These are phyloP conservation scores for Ogataea degrootiae DNA, from an alignment of 805 yeast genomes.

Conservation along the genomic window DNA sequence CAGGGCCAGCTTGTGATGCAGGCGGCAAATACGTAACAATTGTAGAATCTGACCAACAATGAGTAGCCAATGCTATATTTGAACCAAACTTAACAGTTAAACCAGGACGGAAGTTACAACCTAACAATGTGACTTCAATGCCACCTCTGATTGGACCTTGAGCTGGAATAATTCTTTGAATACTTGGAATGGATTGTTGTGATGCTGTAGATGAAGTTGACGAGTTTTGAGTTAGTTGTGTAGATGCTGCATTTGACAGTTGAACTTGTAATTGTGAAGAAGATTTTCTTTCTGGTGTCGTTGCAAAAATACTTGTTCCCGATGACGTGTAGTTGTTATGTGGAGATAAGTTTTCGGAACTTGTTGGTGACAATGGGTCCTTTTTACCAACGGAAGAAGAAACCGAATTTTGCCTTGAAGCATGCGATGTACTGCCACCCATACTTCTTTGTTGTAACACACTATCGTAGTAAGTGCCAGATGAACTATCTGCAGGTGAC, in stretches of 20 bases:
- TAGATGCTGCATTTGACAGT: background rate
- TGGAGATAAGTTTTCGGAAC: conserved; percentile 31
- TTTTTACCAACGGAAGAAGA: conserved; percentile 18
- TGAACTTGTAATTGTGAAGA: conserved; percentile 5
- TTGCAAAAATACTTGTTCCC: conserved; percentile 26
- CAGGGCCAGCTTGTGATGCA: conserved; percentile 84
- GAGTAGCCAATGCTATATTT: conserved; percentile 73
- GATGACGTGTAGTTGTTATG: conserved; percentile 26
- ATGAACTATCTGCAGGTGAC: conserved; percentile 24
- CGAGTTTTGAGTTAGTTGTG: background rate
- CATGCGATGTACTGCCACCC: background rate
- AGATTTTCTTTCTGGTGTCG: conserved; percentile 29
- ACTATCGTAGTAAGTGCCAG: conserved; percentile 22
- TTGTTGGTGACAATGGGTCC: conserved; percentile 28
- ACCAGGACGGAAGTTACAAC: conserved; percentile 81
- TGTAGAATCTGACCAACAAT: conserved; percentile 94
- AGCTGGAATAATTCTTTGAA: conserved; percentile 88
- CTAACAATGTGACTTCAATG: conserved; percentile 86
- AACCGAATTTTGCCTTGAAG: conserved; percentile 17
- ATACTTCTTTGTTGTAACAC: conserved; percentile 22
- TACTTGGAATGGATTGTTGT: conserved; percentile 39
- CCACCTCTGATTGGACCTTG: conserved; percentile 97
- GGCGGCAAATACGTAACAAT: conserved; percentile 94
- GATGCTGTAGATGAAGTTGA: conserved; percentile 1
- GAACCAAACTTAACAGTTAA: conserved; percentile 83